Percentiles rank a stretch among this genome's conserved stretches.
Conservation (phyloP, 2,329 filamentous ascomycete genomes). For the Calonectria leucothoes region DNA sequence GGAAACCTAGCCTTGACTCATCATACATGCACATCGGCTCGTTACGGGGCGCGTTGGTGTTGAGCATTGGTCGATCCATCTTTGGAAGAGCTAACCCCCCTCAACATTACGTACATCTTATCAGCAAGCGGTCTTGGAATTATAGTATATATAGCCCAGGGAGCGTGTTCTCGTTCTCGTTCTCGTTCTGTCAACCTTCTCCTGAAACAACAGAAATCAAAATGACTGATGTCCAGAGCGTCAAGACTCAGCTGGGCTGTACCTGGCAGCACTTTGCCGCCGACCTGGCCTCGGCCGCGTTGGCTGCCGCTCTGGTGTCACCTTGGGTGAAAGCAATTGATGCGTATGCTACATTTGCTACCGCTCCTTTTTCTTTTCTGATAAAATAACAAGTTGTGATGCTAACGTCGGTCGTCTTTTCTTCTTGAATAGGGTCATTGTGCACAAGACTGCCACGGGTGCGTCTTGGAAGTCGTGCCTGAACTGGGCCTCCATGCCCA, state of each 20-base stretch:
- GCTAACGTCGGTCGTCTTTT: conserved; percentile 5
- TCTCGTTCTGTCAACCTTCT: neutral
- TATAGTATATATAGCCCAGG: neutral
- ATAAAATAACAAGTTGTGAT: neutral
- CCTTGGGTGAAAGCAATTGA: conserved; percentile 43
- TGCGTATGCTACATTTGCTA: conserved; percentile 28
- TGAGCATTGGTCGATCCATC: neutral
- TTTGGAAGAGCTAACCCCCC: neutral
- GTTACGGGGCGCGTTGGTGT: neutral
- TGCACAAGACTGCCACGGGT: conserved; percentile 38
- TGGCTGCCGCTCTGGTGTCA: conserved; percentile 39
- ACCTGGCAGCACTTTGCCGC: conserved; percentile 40
- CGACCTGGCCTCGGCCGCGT: conserved; percentile 35
- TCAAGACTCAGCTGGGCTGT: conserved; percentile 36
- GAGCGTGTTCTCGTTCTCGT: neutral
- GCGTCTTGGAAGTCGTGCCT: conserved; percentile 35
- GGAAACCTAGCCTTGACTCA: neutral
- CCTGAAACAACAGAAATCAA: conserved; percentile 1
- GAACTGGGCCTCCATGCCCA: conserved; percentile 36
- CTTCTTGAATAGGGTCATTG: conserved; percentile 29
- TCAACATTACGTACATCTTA: conserved; percentile 15
- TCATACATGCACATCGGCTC: conserved; percentile 5
- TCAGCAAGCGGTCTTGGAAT: neutral
- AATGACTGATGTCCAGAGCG: conserved; percentile 40
- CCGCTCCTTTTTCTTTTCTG: neutral